These are phyloP conservation scores for Rugonectria rugulosa DNA, from an alignment of 2,329 filamentous ascomycete species.

Conservation along the genomic window DNA sequence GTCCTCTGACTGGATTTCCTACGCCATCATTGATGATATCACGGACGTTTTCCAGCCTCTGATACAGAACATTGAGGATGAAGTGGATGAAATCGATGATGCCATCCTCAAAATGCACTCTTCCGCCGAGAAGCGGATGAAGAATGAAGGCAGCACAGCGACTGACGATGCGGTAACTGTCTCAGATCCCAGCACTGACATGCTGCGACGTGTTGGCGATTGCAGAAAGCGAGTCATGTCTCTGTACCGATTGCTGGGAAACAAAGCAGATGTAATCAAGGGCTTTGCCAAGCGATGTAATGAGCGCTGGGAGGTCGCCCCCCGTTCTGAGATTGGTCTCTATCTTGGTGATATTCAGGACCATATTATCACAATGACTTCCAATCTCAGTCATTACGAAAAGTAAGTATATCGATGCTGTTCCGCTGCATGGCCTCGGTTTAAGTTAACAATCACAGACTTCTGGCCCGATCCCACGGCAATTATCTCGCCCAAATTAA, in stretches of 20 bases:
- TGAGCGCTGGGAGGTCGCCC: slow-evolving; percentile 96
- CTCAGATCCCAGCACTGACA: slow-evolving; percentile 70
- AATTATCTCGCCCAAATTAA: slow-evolving; percentile 99
- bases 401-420: slow-evolving; percentile 70
- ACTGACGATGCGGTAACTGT: slow-evolving; percentile 53
- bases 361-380: slow-evolving; percentile 99
- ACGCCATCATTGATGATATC: slow-evolving; percentile 97
- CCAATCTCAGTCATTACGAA: slow-evolving; percentile 94
- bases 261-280: slow-evolving; percentile 99
- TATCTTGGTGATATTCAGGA: slow-evolving; percentile 99
- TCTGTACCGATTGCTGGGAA: slow-evolving; percentile 88
- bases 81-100: slow-evolving; percentile 97
- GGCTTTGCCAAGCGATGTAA: slow-evolving; percentile 98
- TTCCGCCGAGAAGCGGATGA: slow-evolving; percentile 52
- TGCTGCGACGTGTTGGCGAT: slow-evolving; percentile 91
- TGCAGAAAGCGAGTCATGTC: slow-evolving; percentile 98
- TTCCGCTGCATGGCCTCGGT: background rate
- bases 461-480: slow-evolving; percentile 87
- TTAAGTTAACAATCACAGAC: slow-evolving; percentile 56
- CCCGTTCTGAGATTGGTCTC: slow-evolving; percentile 93
- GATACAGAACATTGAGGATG: slow-evolving; percentile 91
- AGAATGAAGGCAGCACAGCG: slow-evolving; percentile 55
- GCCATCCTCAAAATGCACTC: slow-evolving; percentile 85
- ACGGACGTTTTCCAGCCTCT: slow-evolving; percentile 95
- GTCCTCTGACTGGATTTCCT: slow-evolving; percentile 97